A percentile compares a stretch with the other conserved stretches of the same genome.
phyloP scores from a whole-genome alignment of 495 filamentous ascomycete genomes.

The Umbilicaria muhlenbergii region DNA sequence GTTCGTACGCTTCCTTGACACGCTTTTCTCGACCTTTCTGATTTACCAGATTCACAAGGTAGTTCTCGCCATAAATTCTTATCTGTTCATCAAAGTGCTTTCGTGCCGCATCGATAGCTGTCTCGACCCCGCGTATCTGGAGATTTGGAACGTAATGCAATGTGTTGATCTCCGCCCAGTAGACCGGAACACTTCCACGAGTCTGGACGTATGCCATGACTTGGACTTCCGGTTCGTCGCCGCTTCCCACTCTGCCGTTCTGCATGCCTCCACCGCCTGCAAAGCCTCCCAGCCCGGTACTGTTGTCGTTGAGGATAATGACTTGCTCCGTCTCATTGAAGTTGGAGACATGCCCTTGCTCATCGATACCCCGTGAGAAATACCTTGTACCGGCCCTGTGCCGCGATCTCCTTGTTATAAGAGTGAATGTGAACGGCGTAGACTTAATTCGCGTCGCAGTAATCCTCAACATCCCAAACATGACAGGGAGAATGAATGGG shows the following conservation, averaged over 20 bases:
- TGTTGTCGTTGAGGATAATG: constrained; percentile 67
- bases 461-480: constrained; percentile 89
- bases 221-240: constrained; percentile 57
- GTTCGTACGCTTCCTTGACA: constrained; percentile 85
- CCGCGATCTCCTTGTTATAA: constrained; percentile 77
- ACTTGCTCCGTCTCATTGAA: constrained; percentile 97
- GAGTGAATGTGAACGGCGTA: constrained; percentile 65
- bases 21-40: constrained; percentile 76
- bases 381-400: constrained; percentile 83
- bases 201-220: constrained; percentile 91
- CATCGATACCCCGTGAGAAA: constrained; percentile 85
- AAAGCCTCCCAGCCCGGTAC: constrained; percentile 62
- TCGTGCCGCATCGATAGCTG: constrained; percentile 61
- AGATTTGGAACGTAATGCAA: constrained; percentile 80
- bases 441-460: constrained; percentile 63
- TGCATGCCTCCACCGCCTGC: constrained; percentile 59
- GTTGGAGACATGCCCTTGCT: constrained; percentile 85
- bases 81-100: constrained; percentile 90
- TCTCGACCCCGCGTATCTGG: constrained; percentile 70
- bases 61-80: constrained; percentile 83
- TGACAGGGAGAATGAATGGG: constrained; percentile 86
- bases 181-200: constrained; percentile 83
- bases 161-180: constrained; percentile 88
- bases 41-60: constrained; percentile 91
- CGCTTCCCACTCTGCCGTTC: constrained; percentile 44